phyloP scores from a whole-genome alignment of 345 rosid genomes.

The Eucalyptus sp. region DNA sequence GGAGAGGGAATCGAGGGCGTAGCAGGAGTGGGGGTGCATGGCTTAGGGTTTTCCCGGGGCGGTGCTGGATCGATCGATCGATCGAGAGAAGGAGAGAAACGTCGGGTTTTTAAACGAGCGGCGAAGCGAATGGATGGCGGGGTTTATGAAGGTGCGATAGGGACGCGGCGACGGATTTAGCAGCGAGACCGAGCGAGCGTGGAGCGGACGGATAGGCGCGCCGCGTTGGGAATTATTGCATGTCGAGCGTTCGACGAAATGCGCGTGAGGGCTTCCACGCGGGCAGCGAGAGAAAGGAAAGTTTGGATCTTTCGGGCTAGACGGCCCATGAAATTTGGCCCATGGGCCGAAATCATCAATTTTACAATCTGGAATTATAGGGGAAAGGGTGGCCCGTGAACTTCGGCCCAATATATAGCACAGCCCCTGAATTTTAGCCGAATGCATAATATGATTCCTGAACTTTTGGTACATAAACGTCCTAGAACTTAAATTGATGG shows the following conservation, averaged over 20 bases:
- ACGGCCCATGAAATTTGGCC: neutral
- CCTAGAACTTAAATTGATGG: no score
- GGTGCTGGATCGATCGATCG: neutral
- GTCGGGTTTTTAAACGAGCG: slow-evolving; percentile 22
- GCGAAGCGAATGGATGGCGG: slow-evolving; percentile 45
- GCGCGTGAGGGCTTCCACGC: neutral
- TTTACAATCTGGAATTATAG: neutral
- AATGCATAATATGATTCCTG: rapidly evolving
- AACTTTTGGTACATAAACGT: rapidly evolving
- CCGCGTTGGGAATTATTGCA: neutral
- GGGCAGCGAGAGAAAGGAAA: neutral
- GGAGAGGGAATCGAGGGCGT: slow-evolving; percentile 62
- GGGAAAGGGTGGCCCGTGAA: neutral
- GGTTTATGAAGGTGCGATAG: slow-evolving; percentile 19
- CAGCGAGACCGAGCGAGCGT: neutral
- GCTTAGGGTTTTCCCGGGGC: neutral
- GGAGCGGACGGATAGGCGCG: neutral
- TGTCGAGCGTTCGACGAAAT: neutral
- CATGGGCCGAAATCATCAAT: neutral
- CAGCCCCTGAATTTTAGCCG: rapidly evolving
- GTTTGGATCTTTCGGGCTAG: neutral
- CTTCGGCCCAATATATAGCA: rapidly evolving
- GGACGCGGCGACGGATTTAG: slow-evolving; percentile 18
- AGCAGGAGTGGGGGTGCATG: slow-evolving; percentile 72
- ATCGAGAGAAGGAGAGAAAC: neutral